These are phyloP conservation scores for Amanita pseudoporphyria DNA, from an alignment of 768 basidiomycete species.

Conservation along the genomic window DNA sequence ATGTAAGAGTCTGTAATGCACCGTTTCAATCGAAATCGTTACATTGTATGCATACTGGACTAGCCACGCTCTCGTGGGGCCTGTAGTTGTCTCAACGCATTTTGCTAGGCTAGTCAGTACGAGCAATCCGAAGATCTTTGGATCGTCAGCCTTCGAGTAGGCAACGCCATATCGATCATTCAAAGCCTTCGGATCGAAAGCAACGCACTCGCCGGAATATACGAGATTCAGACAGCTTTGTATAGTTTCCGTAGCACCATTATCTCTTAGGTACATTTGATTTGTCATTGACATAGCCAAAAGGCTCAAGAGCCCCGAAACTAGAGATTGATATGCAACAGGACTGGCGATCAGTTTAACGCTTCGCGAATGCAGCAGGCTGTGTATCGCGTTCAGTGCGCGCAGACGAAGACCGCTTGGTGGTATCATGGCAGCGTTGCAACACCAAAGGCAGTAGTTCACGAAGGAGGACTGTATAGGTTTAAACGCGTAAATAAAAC, in stretches of 20 bases:
- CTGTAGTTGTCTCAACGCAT: conserved; percentile 41
- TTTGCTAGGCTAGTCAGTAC: conserved; percentile 38
- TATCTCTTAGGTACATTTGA: conserved; percentile 11
- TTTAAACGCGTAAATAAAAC: background rate
- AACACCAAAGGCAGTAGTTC: conserved; percentile 64
- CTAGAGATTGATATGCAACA: conserved; percentile 39
- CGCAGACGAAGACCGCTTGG: conserved; percentile 34
- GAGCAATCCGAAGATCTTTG: conserved; percentile 24
- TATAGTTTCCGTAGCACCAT: conserved; percentile 25
- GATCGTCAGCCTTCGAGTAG: conserved; percentile 22
- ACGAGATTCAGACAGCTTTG: conserved; percentile 36
- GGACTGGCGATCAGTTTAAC: conserved; percentile 25
- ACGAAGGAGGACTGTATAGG: conserved; percentile 30
- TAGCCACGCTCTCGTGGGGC: conserved; percentile 38
- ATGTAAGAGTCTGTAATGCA: background rate
- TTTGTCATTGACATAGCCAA: conserved; percentile 23
- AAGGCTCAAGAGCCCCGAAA: conserved; percentile 42
- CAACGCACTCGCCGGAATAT: conserved; percentile 36
- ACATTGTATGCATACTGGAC: conserved; percentile 44
- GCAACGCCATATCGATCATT: conserved; percentile 39
- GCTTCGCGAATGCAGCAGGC: conserved; percentile 29
- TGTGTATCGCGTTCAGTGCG: conserved; percentile 39
- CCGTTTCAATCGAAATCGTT: conserved; percentile 7
- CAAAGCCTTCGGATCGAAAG: conserved; percentile 34
- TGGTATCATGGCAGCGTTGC: conserved; percentile 43